A percentile compares a stretch with the other conserved stretches of the same genome.
These are phyloP conservation scores for Castanea crenata DNA, from an alignment of 306 rosid genomes.

Conservation along the genomic window DNA sequence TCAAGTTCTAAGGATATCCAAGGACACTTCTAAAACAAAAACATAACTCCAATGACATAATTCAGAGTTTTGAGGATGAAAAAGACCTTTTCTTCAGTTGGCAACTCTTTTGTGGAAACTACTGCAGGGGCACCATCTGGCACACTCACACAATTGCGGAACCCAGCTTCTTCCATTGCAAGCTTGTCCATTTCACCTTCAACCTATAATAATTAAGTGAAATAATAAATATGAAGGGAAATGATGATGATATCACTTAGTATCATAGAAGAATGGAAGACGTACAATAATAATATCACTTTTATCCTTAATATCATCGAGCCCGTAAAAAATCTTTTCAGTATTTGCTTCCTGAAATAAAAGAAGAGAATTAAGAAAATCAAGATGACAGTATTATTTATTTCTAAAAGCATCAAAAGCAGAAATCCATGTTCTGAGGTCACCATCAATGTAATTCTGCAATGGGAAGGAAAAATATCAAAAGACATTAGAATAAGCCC, in stretches of 20 bases:
- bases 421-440: neutral
- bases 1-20: neutral
- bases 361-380: slow-evolving; percentile 6
- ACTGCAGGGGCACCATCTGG: slow-evolving; percentile 95
- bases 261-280: slow-evolving; percentile 19
- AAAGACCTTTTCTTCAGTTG: slow-evolving; percentile 68
- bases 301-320: slow-evolving; percentile 74
- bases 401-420: neutral
- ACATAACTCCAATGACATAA: neutral
- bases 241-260: neutral
- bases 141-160: slow-evolving; percentile 85
- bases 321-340: slow-evolving; percentile 85
- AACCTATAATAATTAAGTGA: slow-evolving; percentile 52
- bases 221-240: slow-evolving; percentile 16
- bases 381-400: neutral
- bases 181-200: slow-evolving; percentile 99
- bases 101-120: slow-evolving; percentile 67
- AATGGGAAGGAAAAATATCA: neutral
- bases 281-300: slow-evolving; percentile 85
- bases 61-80: neutral
- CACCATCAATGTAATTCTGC: slow-evolving; percentile 2
- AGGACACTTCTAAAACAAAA: neutral
- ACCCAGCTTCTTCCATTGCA: slow-evolving; percentile 98
- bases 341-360: slow-evolving; percentile 81
- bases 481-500: neutral